Conservation (phyloP, 345 rosid species). For the Iberis pinnata region DNA sequence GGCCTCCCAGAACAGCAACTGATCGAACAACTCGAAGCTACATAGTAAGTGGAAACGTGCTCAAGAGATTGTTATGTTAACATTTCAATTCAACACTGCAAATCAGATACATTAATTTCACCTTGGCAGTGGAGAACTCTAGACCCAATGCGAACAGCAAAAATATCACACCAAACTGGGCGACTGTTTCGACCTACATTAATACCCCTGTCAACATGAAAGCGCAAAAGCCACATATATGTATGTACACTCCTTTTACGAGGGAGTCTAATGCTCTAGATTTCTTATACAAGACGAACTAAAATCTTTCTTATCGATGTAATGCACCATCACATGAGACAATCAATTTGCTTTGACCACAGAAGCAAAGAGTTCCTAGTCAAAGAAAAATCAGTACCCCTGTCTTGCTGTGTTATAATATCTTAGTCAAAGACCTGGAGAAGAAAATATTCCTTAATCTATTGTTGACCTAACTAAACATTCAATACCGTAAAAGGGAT, state of each 20-base stretch:
- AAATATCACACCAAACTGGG: constrained; percentile 91
- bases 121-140: constrained; percentile 82
- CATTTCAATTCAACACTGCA: constrained; percentile 1
- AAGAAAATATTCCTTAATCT: too few relatives aligned
- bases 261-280: not conserved
- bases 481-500: constrained; percentile 6
- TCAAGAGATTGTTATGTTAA: constrained; percentile 4
- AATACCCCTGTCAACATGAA: constrained; percentile 3
- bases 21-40: constrained; percentile 92
- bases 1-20: constrained; percentile 88
- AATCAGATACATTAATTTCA: constrained; percentile 24
- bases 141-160: constrained; percentile 88
- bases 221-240: not conserved
- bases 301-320: too few relatives aligned
- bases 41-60: constrained; percentile 16
- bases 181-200: constrained; percentile 85
- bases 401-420: too few relatives aligned
- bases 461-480: too few relatives aligned
- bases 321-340: too few relatives aligned
- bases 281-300: not conserved
- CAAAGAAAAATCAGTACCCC: too few relatives aligned
- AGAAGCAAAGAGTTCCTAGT: too few relatives aligned
- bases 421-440: too few relatives aligned
- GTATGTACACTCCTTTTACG: not conserved
- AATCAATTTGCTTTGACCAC: too few relatives aligned